Evolutionary conservation across 441 rosid species (phyloP), one percentile per base, ranked within the genome.

Genomic region (Lagerstroemia fauriei): DNA sequence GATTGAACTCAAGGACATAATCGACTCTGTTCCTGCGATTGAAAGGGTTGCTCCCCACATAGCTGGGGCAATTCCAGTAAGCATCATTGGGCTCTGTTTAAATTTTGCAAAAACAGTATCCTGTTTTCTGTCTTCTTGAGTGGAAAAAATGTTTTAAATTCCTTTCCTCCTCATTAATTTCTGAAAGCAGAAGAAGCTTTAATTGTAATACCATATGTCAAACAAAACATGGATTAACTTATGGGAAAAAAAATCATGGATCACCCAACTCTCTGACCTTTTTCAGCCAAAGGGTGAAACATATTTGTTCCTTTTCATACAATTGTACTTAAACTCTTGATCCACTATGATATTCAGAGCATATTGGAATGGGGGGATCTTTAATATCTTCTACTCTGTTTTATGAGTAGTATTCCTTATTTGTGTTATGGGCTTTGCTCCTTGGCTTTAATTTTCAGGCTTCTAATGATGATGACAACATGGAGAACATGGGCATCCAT

Each of bases 401-500:
- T n/a, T n/a, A n/a, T n/a, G n/a, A n/a, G n/a, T n/a, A n/a, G n/a
- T n/a, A n/a, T n/a, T n/a, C n/a, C n/a, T n/a, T 46, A 78, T 80
- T 89, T n/a, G 16, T 65, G 34, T 9, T 65, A 65, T 65, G 69
- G 69, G 17, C 14, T 65, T 27, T 65, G 69, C 69, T n/a, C 34
- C n/a, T 24, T 27, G 34, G 32, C 9, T 69, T 69, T 34, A 31
- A 69, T 31, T 34, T 22, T 34, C 84, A 97, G 99, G 91, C 92
- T 65, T 93, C 94, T 53, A 84, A 81, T 85, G 90, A 91, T 83
- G 99, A 97, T 83, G 93, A 94, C 38, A 93, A 85, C 85, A 91
- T 92, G 99, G 94, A 93, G 88, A 91, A 85, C 86, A 88, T 95
- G 98, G 99, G 99, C 65, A 90, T 95, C 88, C 94, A 92, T 86